Conservation (phyloP, 2,329 filamentous ascomycete genomes). For the Pseudopithomyces maydicus region DNA sequence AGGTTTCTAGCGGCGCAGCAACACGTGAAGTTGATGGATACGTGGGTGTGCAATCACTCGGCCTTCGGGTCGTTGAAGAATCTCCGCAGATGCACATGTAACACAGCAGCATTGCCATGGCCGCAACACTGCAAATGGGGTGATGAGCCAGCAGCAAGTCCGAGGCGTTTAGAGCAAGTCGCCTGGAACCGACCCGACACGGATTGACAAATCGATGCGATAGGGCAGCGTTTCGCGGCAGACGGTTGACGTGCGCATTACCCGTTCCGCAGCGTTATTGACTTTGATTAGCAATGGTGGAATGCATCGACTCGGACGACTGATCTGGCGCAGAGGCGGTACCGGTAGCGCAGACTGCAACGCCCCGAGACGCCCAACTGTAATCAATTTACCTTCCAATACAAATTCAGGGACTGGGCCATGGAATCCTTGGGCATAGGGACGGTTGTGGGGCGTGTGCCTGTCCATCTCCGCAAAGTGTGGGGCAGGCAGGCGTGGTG, state of each 20-base stretch:
- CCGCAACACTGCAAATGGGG: too few relatives aligned
- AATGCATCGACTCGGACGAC: background rate
- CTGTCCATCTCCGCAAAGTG: conserved; percentile 1
- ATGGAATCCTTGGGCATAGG: background rate
- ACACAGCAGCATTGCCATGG: background rate
- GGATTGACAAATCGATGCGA: too few relatives aligned
- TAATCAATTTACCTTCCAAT: conserved; percentile 5
- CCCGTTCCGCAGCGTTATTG: background rate
- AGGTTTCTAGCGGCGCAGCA: conserved; percentile 1
- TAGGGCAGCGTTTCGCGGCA: too few relatives aligned
- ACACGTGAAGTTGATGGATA: background rate
- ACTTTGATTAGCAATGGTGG: background rate
- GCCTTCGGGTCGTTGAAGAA: background rate
- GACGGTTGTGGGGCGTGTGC: conserved; percentile 4
- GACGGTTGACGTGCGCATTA: too few relatives aligned
- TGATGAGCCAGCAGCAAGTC: too few relatives aligned
- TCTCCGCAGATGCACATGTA: background rate
- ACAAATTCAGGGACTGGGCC: background rate
- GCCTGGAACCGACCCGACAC: too few relatives aligned
- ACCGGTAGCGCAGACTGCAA: background rate
- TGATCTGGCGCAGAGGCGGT: background rate
- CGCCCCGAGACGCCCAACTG: conserved; percentile 1
- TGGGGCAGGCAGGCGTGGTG: conserved; percentile 8
- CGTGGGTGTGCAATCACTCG: background rate
- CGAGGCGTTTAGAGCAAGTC: too few relatives aligned